Base-by-base conservation (phyloP, 2,329 filamentous ascomycete genomes). In the Bisporella sp. region DNA sequence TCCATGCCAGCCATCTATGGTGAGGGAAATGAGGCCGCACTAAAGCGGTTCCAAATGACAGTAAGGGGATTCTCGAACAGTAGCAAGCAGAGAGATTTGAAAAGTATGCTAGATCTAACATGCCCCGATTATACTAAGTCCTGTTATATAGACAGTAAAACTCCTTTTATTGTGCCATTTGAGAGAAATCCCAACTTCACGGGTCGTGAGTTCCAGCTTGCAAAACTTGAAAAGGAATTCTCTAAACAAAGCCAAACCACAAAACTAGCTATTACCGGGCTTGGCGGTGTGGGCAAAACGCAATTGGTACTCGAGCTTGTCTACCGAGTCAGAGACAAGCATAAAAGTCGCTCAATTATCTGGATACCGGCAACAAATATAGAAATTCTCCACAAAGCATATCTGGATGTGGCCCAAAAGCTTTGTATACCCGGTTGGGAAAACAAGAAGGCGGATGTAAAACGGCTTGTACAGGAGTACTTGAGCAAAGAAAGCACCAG, bases 111-210 rank as follows among this genome's bases (percentile, higher is more conserved):
- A 39, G 35, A 39, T 39, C 35, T 39, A 39, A 39, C 35, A 39
- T 39, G 35, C 35, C 35, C 35, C 35, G 35, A 39, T 39, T 39
- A 39, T 39, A 39, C 35, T 39, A 39, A 39, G 35, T 39, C 35
- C 3, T 39, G 35, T 39, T 39, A 39, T 39, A 39, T 39, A 39
- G 35, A 39, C 35, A 28, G 41, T 43, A 28, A 43, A 11, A 28
- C 41, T 43, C 41, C 41, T 43, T 43, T 43, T 29, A 43, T 43
- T 12, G 41, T 43, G 9, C 41, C 41, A 29, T 43, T 12, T 43
- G 41, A 43, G 9, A 43, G 41, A 43, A 43, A 43, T 43, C 41
- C 41, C 41, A 12, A 43, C 41, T 43, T 43, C 41, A 43, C 41
- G 41, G 41, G 41, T 43, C 41, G 41, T 28, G 41, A 43, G 21